Percentiles rank a stretch among this genome's conserved stretches.
These are phyloP conservation scores for Fusarium sp. DNA, from an alignment of 2,329 filamentous ascomycete species.

Conservation along the genomic window DNA sequence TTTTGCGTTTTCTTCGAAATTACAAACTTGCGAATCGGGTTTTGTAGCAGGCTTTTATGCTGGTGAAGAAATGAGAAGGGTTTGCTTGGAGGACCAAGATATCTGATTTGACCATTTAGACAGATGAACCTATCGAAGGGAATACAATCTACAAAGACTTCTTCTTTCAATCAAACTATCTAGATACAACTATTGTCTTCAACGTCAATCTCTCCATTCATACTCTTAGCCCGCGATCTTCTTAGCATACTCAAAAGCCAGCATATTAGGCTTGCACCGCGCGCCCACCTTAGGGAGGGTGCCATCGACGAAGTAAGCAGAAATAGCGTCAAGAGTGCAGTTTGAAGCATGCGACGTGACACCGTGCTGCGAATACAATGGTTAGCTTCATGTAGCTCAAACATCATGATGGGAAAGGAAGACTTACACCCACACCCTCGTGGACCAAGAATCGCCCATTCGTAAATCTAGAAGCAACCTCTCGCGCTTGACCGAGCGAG, in stretches of 20 bases:
- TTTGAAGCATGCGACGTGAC: conserved; percentile 28
- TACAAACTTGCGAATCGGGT: too few species aligned
- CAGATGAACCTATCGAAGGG: too few species aligned
- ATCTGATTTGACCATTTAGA: too few species aligned
- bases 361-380: conserved; percentile 3
- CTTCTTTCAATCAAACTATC: too few species aligned
- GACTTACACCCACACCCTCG: conserved; percentile 41
- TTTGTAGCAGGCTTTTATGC: too few species aligned
- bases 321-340: conserved; percentile 25
- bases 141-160: too few species aligned
- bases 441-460: conserved; percentile 37
- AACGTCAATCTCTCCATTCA: not conserved
- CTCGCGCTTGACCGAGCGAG: conserved; percentile 29
- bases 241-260: conserved; percentile 23
- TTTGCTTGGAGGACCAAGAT: too few species aligned
- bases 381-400: not conserved
- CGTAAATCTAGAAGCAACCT: conserved; percentile 34
- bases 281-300: conserved; percentile 19
- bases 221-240: not conserved
- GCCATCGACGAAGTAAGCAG: conserved; percentile 22
- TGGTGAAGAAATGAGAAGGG: too few species aligned
- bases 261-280: conserved; percentile 25
- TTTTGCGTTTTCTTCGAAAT: not conserved
- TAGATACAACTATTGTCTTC: rapidly evolving
- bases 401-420: rapidly evolving